Evolutionary conservation across 1,139 yeast species (phyloP).

Genomic region (Taphrina communis): DNA sequence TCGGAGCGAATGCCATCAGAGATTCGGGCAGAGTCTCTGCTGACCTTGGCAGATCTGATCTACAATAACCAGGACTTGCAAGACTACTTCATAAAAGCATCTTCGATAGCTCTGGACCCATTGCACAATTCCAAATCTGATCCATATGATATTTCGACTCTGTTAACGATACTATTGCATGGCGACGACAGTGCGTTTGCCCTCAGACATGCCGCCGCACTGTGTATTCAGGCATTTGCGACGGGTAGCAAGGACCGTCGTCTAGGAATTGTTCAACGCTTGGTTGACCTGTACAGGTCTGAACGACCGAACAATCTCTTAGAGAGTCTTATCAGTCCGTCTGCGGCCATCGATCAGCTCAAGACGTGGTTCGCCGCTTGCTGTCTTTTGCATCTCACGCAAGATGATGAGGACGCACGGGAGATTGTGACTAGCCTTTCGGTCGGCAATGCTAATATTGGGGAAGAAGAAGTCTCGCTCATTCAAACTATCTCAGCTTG

Average conservation of each 20-base stretch:
- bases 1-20: constrained; percentile 18
- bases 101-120: constrained; percentile 24
- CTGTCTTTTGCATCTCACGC: constrained; percentile 67
- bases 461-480: constrained; percentile 76
- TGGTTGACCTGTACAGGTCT: constrained; percentile 58
- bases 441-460: constrained; percentile 67
- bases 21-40: constrained; percentile 35
- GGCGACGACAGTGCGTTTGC: constrained; percentile 34
- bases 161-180: constrained; percentile 27
- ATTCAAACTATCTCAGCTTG: constrained; percentile 83
- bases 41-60: constrained; percentile 34
- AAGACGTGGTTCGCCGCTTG: constrained; percentile 83
- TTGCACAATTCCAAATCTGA: not conserved
- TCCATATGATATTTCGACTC: constrained; percentile 21
- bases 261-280: constrained; percentile 65
- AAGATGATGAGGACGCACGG: constrained; percentile 60
- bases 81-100: constrained; percentile 32
- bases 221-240: constrained; percentile 55
- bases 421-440: constrained; percentile 61
- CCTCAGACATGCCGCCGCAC: constrained; percentile 37
- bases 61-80: constrained; percentile 18
- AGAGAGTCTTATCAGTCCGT: constrained; percentile 53
- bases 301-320: constrained; percentile 41
- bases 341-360: constrained; percentile 77
- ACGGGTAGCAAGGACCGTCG: constrained; percentile 68